Percentiles rank a stretch among this genome's conserved stretches.
Evolutionary conservation across 805 yeast species (phyloP).

Genomic region (Barnettozyma siamensis): DNA sequence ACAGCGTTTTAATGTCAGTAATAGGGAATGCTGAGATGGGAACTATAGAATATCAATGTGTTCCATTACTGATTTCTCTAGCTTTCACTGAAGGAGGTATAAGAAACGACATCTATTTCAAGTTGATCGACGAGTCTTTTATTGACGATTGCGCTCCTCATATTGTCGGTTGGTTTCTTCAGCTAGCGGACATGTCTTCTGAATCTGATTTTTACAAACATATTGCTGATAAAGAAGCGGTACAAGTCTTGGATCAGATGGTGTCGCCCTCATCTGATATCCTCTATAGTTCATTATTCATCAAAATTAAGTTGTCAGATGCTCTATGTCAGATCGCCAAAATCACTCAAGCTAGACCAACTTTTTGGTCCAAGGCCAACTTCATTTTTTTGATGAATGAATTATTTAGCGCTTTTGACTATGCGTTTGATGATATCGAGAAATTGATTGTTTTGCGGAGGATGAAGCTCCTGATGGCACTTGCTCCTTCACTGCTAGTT

Average conservation of each 20-base stretch:
- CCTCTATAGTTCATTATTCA: slow-evolving; percentile 6
- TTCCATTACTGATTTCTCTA: slow-evolving; percentile 38
- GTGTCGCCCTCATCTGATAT: slow-evolving; percentile 4
- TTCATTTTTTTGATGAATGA: slow-evolving; percentile 36
- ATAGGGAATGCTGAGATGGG: neutral
- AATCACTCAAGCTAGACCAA: slow-evolving; percentile 1
- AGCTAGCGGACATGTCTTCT: slow-evolving; percentile 34
- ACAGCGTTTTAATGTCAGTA: neutral
- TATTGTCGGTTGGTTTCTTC: slow-evolving; percentile 33
- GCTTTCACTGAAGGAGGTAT: slow-evolving; percentile 37
- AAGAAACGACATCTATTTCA: slow-evolving; percentile 28
- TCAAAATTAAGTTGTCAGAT: slow-evolving; percentile 13
- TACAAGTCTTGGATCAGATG: neutral
- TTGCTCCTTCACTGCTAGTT: slow-evolving; percentile 20
- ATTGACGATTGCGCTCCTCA: slow-evolving; percentile 24
- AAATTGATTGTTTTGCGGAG: slow-evolving; percentile 27
- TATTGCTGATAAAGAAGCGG: slow-evolving; percentile 10
- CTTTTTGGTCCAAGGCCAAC: slow-evolving; percentile 32
- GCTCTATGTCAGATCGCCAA: slow-evolving; percentile 13
- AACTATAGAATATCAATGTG: slow-evolving; percentile 27
- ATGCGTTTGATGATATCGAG: slow-evolving; percentile 22
- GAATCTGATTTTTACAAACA: slow-evolving; percentile 19
- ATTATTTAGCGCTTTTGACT: slow-evolving; percentile 23
- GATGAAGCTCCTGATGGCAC: slow-evolving; percentile 31
- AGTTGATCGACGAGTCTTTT: slow-evolving; percentile 11